Conservation (phyloP, 306 rosid genomes). For the Malus sieversii region DNA sequence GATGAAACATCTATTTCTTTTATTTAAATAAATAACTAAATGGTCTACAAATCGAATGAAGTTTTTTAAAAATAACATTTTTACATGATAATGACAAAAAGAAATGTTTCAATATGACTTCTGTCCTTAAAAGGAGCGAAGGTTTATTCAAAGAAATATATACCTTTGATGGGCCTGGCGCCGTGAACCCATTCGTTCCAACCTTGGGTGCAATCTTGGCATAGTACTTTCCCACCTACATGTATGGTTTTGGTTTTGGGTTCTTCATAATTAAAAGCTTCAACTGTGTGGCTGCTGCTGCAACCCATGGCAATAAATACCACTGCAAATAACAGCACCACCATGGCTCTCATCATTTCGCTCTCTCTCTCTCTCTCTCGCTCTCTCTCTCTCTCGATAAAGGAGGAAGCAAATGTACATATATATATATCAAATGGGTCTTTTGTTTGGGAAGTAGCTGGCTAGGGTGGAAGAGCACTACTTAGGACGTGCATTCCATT, state of each 20-base stretch:
- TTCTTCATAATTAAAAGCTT: constrained; percentile 15
- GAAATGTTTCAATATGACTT: too few relatives aligned
- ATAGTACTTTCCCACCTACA: constrained; percentile 63
- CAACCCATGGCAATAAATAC: constrained; percentile 24
- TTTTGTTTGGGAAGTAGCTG: too few relatives aligned
- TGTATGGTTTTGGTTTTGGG: constrained; percentile 18
- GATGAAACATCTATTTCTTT: too few relatives aligned
- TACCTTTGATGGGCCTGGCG: constrained; percentile 61
- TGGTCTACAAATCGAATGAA: too few relatives aligned
- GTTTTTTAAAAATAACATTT: too few relatives aligned
- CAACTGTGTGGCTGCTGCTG: constrained; percentile 15
- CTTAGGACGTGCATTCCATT: constrained; percentile 42
- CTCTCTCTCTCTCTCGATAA: not conserved
- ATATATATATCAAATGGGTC: not conserved
- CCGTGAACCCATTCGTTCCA: constrained; percentile 67
- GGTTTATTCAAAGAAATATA: too few relatives aligned
- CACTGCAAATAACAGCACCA: constrained; percentile 22
- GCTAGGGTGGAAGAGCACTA: constrained; percentile 36
- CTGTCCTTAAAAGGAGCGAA: too few relatives aligned
- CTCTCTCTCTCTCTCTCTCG: not conserved
- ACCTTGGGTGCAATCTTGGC: constrained; percentile 78
- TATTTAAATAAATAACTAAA: too few relatives aligned
- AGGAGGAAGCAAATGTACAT: not conserved
- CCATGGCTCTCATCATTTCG: constrained; percentile 15
- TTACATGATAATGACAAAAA: not conserved